A percentile compares a stretch with the other conserved stretches of the same genome.
These are phyloP conservation scores for Quercus engelmannii DNA, from an alignment of 306 rosid species.

Conservation along the genomic window DNA sequence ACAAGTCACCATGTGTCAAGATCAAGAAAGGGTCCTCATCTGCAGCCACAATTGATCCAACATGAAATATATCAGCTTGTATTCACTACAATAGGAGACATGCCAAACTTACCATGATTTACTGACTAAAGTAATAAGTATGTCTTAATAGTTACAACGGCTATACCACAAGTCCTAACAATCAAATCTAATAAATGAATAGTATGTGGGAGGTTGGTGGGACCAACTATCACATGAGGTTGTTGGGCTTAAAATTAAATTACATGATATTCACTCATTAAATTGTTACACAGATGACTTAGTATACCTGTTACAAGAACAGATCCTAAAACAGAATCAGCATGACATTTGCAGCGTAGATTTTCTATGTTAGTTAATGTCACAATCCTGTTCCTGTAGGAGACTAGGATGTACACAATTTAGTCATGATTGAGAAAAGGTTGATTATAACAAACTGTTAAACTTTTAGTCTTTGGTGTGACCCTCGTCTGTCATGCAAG, in stretches of 20 bases:
- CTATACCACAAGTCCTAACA: no score
- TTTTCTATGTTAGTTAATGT: background rate
- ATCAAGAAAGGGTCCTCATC: conserved; percentile 40
- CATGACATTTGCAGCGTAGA: background rate
- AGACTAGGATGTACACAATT: background rate
- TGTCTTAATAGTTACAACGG: no score
- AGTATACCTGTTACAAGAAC: background rate
- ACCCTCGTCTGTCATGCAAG: background rate
- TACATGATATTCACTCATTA: no score
- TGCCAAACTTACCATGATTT: background rate
- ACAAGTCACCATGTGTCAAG: conserved; percentile 46
- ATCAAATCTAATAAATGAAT: no score
- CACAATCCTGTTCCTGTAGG: background rate
- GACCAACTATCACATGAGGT: no score
- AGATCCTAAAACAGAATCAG: background rate
- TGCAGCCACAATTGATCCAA: conserved; percentile 1
- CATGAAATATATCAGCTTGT: background rate
- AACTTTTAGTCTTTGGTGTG: background rate
- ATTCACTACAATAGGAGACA: background rate
- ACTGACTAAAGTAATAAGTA: background rate
- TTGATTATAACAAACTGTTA: background rate
- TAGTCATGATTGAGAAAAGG: background rate
- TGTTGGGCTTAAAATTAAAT: no score
- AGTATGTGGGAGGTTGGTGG: no score
- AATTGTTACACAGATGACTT: no score